Evolutionary conservation across 1,284 basidiomycete genomes (phyloP).

Genomic region (Microbotryum saponariae): DNA sequence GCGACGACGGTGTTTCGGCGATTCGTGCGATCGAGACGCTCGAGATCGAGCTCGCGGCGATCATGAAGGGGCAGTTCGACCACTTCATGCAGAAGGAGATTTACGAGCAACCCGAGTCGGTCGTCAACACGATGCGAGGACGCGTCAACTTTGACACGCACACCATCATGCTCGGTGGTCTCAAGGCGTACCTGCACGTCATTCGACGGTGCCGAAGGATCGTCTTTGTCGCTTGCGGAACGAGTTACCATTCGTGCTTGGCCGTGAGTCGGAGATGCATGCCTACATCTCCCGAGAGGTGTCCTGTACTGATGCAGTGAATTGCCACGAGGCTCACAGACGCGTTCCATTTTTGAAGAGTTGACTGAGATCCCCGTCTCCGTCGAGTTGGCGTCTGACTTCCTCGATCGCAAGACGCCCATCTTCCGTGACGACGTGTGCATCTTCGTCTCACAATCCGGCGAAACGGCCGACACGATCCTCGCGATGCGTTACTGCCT

Average conservation of each 20-base stretch:
- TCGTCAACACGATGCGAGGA: constrained; percentile 99
- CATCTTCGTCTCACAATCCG: constrained; percentile 94
- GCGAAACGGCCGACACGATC: constrained; percentile 98
- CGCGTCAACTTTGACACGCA: constrained; percentile 97
- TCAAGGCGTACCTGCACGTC: constrained; percentile 89
- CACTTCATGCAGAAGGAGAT: constrained; percentile 99
- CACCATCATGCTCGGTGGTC: constrained; percentile 86
- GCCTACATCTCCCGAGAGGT: background rate
- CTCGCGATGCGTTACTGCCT: constrained; percentile 92
- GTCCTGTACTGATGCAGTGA: background rate
- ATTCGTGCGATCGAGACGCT: constrained; percentile 97
- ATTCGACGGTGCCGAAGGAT: constrained; percentile 92
- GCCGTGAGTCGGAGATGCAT: constrained; percentile 48
- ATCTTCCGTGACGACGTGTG: constrained; percentile 99
- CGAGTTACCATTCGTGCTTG: constrained; percentile 93
- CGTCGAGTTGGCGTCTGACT: constrained; percentile 95
- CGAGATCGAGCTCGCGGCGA: constrained; percentile 97
- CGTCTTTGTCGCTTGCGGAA: constrained; percentile 96
- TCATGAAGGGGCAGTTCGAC: constrained; percentile 99
- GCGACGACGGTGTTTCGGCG: constrained; percentile 65
- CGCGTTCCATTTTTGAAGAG: constrained; percentile 98
- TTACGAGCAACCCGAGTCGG: constrained; percentile 98
- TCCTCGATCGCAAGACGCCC: constrained; percentile 96
- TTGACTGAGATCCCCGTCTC: constrained; percentile 97
- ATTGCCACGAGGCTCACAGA: constrained; percentile 42